Evolutionary conservation across 164 flowering plant genomes (phyloP).

Genomic region (Cinnamomum chago): DNA sequence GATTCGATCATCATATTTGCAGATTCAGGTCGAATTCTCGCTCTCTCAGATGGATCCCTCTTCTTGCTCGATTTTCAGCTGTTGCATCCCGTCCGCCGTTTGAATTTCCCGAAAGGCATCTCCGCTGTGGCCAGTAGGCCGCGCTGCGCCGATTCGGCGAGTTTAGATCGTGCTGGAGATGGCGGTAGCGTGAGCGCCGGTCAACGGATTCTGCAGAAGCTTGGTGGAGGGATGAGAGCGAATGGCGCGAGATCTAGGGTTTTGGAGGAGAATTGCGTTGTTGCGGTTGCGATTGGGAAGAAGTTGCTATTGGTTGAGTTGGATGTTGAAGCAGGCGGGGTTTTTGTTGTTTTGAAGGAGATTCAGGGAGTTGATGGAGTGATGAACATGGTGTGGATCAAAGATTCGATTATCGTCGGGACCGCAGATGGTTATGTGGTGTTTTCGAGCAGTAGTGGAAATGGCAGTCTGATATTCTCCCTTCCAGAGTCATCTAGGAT

Average conservation of each 20-base stretch:
- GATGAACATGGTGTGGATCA: slow-evolving; percentile 67
- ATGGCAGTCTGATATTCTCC: slow-evolving; percentile 50
- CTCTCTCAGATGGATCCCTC: slow-evolving; percentile 47
- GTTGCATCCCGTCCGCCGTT: slow-evolving; percentile 33
- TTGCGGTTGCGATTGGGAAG: slow-evolving; percentile 49
- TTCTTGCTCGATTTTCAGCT: slow-evolving; percentile 42
- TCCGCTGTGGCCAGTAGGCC: slow-evolving; percentile 39
- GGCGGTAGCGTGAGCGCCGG: slow-evolving; percentile 17
- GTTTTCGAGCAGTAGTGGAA: slow-evolving; percentile 59
- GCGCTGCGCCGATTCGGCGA: background rate
- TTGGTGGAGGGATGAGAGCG: slow-evolving; percentile 46
- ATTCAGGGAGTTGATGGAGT: slow-evolving; percentile 60
- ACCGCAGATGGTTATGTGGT: slow-evolving; percentile 59
- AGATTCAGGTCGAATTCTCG: slow-evolving; percentile 40
- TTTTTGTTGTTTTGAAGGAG: slow-evolving; percentile 52
- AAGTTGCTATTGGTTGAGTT: slow-evolving; percentile 61
- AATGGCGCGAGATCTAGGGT: slow-evolving; percentile 41
- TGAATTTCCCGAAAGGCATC: slow-evolving; percentile 44
- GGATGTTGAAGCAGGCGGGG: slow-evolving; percentile 24
- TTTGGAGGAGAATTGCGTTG: slow-evolving; percentile 23
- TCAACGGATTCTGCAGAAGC: slow-evolving; percentile 36
- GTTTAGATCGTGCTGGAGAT: background rate
- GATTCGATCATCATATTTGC: slow-evolving; percentile 33
- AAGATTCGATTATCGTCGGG: slow-evolving; percentile 77
- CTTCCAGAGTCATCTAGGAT: slow-evolving; percentile 59